Percentiles rank a stretch among this genome's conserved stretches.
Conservation (phyloP, 257 asterid genomes). For the Solanum chmielewskii region DNA sequence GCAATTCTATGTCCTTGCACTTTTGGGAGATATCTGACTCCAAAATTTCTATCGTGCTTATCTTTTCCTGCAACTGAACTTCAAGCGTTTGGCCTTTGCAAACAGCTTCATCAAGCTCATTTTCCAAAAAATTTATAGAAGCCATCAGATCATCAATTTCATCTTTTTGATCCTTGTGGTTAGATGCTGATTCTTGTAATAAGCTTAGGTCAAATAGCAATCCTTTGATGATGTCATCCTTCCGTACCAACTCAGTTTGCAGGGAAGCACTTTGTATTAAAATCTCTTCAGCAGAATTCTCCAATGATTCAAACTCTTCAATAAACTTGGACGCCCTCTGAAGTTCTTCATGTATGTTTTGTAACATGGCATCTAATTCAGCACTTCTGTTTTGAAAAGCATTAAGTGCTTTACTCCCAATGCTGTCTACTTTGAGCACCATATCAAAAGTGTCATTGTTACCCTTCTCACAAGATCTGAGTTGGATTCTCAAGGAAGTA, state of each 20-base stretch:
- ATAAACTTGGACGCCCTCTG: conserved; percentile 22
- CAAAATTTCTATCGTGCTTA: conserved; percentile 35
- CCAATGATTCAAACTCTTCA: conserved; percentile 43
- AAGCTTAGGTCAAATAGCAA: conserved; percentile 68
- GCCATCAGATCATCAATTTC: conserved; percentile 43
- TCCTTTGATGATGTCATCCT: conserved; percentile 80
- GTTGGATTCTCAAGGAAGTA: conserved; percentile 32
- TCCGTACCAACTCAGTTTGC: conserved; percentile 54
- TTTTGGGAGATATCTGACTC: conserved; percentile 39
- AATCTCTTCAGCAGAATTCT: conserved; percentile 43
- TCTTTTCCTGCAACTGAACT: conserved; percentile 48
- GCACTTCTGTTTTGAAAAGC: conserved; percentile 17
- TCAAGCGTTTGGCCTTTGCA: conserved; percentile 40
- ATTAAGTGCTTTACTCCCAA: conserved; percentile 22
- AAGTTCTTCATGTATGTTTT: conserved; percentile 28
- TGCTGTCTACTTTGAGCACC: conserved; percentile 9
- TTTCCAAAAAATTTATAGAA: conserved; percentile 42
- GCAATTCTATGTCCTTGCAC: conserved; percentile 26
- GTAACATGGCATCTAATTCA: conserved; percentile 27
- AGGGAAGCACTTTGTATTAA: conserved; percentile 35
- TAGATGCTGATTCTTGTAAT: conserved; percentile 91
- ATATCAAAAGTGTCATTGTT: conserved; percentile 7
- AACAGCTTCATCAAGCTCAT: conserved; percentile 46
- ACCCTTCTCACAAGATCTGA: conserved; percentile 21
- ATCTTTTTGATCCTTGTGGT: conserved; percentile 58